Conservation (phyloP, 2,329 filamentous ascomycete genomes). For the Colletotrichum plurivorum region DNA sequence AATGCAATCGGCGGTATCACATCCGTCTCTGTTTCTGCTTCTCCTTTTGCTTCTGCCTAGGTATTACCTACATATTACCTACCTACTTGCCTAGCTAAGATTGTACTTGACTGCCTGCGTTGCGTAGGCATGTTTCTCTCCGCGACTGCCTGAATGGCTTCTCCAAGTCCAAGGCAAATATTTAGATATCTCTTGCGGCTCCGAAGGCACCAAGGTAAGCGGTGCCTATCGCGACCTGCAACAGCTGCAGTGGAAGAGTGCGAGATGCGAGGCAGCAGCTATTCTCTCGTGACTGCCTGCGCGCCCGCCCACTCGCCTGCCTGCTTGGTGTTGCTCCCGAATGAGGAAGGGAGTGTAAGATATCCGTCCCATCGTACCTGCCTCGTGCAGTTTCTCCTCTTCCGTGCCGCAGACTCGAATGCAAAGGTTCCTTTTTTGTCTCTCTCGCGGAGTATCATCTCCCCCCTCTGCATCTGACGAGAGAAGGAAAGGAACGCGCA, state of each 20-base stretch:
- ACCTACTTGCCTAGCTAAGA: no score
- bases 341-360: conserved; percentile 9
- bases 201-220: no score
- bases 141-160: no score
- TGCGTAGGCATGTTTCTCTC: no score
- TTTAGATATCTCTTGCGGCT: no score
- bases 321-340: not conserved
- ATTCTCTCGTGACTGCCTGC: not conserved
- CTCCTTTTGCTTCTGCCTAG: no score
- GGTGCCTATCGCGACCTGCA: not conserved
- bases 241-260: not conserved
- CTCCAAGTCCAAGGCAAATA: no score
- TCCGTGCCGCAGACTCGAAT: conserved; percentile 14
- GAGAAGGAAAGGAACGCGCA: conserved; percentile 16
- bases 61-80: no score
- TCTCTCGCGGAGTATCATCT: not conserved
- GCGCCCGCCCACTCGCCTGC: not conserved
- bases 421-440: conserved; percentile 6
- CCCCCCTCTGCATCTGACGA: no score
- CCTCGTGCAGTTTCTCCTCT: conserved; percentile 20
- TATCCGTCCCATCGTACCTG: conserved; percentile 9
- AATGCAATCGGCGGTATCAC: no score
- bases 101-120: no score
- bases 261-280: conserved; percentile 24
- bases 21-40: no score